Conservation (phyloP, 2,329 filamentous ascomycete genomes). For the Fonsecaea multimorphosa region DNA sequence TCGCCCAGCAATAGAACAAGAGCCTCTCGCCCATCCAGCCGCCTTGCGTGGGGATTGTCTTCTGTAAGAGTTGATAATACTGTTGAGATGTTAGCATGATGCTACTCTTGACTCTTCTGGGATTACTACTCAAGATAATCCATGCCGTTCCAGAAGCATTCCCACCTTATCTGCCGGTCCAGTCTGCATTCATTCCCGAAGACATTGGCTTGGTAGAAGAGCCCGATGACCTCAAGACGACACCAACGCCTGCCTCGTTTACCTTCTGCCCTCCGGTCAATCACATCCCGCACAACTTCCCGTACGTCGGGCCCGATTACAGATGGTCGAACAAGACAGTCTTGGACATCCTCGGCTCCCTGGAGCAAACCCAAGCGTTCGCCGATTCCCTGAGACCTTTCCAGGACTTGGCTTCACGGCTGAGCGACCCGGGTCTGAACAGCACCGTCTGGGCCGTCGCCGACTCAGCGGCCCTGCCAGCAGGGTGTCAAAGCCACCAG, state of each 20-base stretch:
- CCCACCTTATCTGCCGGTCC: no score
- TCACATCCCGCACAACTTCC: not conserved
- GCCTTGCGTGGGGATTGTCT: no score
- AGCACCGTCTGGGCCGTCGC: conserved; percentile 7
- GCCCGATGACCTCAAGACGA: not conserved
- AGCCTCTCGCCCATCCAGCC: no score
- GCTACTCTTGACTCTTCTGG: no score
- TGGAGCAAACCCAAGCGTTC: not conserved
- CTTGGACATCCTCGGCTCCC: not conserved
- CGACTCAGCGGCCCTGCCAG: not conserved
- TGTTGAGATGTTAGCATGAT: no score
- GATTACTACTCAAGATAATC: no score
- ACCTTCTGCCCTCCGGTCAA: conserved; percentile 1
- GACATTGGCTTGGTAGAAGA: no score
- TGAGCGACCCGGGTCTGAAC: not conserved
- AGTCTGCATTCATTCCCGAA: no score
- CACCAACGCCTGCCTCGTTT: not conserved
- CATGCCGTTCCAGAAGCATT: no score
- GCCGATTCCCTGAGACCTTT: not conserved
- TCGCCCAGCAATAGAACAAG: no score
- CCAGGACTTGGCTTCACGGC: not conserved
- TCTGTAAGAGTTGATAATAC: no score
- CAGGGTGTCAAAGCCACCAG: not conserved
- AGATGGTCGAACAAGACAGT: not conserved
- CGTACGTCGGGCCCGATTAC: conserved; percentile 5